Evolutionary conservation across 768 basidiomycete species (phyloP).

Genomic region (Pulveroboletus sp.): DNA sequence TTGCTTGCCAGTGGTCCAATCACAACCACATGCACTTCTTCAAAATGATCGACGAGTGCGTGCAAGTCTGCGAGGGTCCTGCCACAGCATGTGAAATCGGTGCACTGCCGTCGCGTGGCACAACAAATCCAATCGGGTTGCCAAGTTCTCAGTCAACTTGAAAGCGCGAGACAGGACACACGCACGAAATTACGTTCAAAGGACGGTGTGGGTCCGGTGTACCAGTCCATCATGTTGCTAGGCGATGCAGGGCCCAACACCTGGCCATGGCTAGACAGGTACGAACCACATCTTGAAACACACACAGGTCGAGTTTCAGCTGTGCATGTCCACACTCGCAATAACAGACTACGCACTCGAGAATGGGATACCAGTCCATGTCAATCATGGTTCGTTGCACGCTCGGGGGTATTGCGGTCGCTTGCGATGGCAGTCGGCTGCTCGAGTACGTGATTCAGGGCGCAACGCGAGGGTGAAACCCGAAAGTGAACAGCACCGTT

Average conservation of each 20-base stretch:
- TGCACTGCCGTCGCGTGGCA: conserved; percentile 28
- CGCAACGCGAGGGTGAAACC: neutral
- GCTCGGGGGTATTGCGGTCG: neutral
- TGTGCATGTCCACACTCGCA: neutral
- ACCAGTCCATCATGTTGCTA: conserved; percentile 10
- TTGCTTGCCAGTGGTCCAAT: no score
- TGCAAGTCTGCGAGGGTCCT: conserved; percentile 45
- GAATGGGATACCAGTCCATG: neutral
- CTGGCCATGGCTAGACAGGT: neutral
- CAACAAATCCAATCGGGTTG: no score
- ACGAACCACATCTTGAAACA: neutral
- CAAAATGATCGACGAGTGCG: conserved; percentile 50
- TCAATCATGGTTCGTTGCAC: neutral
- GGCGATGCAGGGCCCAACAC: conserved; percentile 6
- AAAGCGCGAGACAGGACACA: neutral
- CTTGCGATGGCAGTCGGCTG: neutral
- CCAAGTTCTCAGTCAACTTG: no score
- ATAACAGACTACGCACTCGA: neutral
- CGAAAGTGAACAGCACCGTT: neutral
- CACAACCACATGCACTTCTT: conserved; percentile 42
- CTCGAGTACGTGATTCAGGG: neutral
- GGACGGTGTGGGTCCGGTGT: conserved; percentile 1
- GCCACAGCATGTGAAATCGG: conserved; percentile 50
- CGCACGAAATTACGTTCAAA: conserved; percentile 24
- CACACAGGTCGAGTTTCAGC: neutral